Evolutionary conservation across 1,284 basidiomycete species (phyloP).

Genomic region (Ganoderma multipileum): DNA sequence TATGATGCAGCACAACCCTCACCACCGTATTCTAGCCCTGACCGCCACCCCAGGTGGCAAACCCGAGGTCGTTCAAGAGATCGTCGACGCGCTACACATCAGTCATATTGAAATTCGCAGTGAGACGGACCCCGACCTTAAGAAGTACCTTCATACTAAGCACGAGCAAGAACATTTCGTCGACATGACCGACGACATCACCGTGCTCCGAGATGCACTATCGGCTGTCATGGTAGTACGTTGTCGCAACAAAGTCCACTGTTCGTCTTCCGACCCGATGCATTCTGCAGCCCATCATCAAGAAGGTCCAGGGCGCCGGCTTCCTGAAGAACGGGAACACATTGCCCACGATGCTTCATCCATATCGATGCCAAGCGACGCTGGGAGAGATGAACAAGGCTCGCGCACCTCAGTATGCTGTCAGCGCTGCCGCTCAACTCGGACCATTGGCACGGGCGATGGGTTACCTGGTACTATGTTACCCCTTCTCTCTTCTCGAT

Average conservation of each 20-base stretch:
- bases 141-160: conserved; percentile 91
- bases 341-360: conserved; percentile 58
- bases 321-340: conserved; percentile 39
- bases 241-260: conserved; percentile 6
- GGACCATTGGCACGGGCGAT: conserved; percentile 28
- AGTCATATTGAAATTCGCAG: conserved; percentile 95
- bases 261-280: background rate
- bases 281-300: conserved; percentile 39
- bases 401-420: conserved; percentile 34
- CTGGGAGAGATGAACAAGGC: conserved; percentile 45
- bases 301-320: conserved; percentile 36
- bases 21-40: conserved; percentile 92
- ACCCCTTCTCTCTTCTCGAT: conserved; percentile 1
- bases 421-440: conserved; percentile 25
- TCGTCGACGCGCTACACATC: conserved; percentile 97
- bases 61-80: conserved; percentile 86
- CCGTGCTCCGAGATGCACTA: conserved; percentile 62
- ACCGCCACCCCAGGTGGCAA: conserved; percentile 95
- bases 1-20: conserved; percentile 93
- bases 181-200: conserved; percentile 66
- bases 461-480: conserved; percentile 37
- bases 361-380: conserved; percentile 56
- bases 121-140: conserved; percentile 90
- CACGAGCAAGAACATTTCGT: conserved; percentile 77
- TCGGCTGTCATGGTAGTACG: conserved; percentile 77